Conservation (phyloP, 164 flowering plant genomes). For the grape (Vitis vinifera) region DNA sequence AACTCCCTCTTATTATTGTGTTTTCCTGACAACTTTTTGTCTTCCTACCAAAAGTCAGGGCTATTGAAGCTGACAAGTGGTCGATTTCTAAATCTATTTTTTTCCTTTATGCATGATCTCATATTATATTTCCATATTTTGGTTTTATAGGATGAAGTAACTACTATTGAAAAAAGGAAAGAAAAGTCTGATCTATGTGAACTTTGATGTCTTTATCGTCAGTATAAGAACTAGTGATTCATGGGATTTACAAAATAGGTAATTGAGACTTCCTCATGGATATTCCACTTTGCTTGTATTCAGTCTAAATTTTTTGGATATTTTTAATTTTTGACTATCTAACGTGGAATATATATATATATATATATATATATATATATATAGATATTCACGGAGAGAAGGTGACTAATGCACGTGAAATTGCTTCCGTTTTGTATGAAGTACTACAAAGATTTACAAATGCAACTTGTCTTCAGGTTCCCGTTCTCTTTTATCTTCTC, state of each 20-base stretch:
- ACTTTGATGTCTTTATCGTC: conserved; percentile 57
- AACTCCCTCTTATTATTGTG: no score
- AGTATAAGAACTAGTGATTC: conserved; percentile 52
- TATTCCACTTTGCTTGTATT: background rate
- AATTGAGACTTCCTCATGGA: conserved; percentile 8
- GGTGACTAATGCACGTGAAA: conserved; percentile 53
- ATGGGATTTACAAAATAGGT: conserved; percentile 54
- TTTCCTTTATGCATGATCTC: background rate
- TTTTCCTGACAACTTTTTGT: no score
- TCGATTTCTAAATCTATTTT: no score
- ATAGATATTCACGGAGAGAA: conserved; percentile 41
- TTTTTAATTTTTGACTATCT: background rate
- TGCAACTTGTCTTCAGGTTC: conserved; percentile 63
- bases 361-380: background rate
- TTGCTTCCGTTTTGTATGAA: conserved; percentile 74
- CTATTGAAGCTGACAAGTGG: no score
- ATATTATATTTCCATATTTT: background rate
- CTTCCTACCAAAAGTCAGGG: no score
- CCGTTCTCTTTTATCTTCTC: background rate
- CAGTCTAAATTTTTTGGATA: background rate
- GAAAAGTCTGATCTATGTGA: conserved; percentile 74
- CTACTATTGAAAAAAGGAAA: conserved; percentile 48
- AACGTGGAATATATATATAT: background rate
- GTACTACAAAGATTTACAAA: conserved; percentile 54
- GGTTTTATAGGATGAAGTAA: conserved; percentile 61